Evolutionary conservation across 768 basidiomycete genomes (phyloP), one percentile per base, ranked within the genome.

Genomic region (Pholiota microspora): DNA sequence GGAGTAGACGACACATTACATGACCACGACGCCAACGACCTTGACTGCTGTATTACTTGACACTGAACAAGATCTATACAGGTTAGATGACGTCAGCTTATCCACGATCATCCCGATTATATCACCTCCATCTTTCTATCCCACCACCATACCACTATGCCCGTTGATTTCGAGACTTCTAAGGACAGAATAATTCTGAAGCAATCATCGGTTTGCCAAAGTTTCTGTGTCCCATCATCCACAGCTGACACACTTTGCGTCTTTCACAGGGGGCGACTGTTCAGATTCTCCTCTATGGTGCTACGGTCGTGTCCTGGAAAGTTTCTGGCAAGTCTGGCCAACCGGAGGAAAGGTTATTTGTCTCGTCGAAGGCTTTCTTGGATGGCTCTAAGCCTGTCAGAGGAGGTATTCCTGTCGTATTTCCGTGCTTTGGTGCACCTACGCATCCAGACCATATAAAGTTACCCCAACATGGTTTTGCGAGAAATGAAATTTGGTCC

Each of bases 391-490:
- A 92, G 71, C 83, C 93, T 1, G 76, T 82, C 27, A 69, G 80
- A 53, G 81, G 80, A 9, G 81, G 80, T 9, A 80, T 82, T 18
- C 81, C 81, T 9, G 66, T 82, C 32, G 85, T 92, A 38, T 97
- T 94, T 69, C 87, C 89, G 38, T 92, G 89, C 73, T 98, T 98
- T 64, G 95, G 96, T 2, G 77, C 90, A 0, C 92, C 96, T 1
- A 79, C 77, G 15, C 88, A 85, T 68, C 80, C 78, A 24, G 89
- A 86, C 46, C 91, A 94, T 68, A 60, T 68, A 18, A 81, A 80
- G 44, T 75, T 99, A 4, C 53, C 76, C 4, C 94, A 97, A 69
- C 97, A 98, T 68, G 97, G 97, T 0, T 98, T 96, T 66, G 96
- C 92, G 4, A 77, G 97, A 36, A 92, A 77, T 58, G 78, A 82